These are phyloP conservation scores for Penicillium sp. DNA, from an alignment of 2,329 filamentous ascomycete genomes.

Conservation along the genomic window DNA sequence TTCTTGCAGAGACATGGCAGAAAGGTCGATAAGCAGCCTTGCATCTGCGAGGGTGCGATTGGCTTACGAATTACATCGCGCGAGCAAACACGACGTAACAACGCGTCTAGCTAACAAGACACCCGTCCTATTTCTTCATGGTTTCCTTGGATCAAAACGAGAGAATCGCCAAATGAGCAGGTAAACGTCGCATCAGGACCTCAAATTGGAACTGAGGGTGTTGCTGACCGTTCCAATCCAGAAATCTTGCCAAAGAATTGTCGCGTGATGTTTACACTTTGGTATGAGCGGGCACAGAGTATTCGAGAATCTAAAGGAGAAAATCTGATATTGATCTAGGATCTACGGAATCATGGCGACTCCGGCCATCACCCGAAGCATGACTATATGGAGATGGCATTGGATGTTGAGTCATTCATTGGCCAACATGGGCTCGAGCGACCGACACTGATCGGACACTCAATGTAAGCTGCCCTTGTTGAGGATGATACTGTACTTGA, in stretches of 20 bases:
- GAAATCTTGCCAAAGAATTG: constrained; percentile 8
- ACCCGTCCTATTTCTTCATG: constrained; percentile 82
- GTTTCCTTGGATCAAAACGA: constrained; percentile 85
- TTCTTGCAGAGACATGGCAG: background rate
- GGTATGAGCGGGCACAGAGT: constrained; percentile 20
- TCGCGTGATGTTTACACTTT: constrained; percentile 12
- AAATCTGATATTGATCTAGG: constrained; percentile 50
- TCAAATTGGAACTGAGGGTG: background rate
- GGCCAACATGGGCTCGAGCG: constrained; percentile 13
- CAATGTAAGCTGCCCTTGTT: constrained; percentile 5
- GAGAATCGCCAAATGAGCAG: constrained; percentile 93
- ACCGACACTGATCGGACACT: constrained; percentile 14
- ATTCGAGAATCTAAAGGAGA: background rate
- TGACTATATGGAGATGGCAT: constrained; percentile 26
- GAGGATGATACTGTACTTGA: background rate
- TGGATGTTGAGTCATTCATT: constrained; percentile 26
- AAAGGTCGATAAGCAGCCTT: background rate
- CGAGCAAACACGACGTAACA: background rate
- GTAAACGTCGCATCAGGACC: constrained; percentile 48
- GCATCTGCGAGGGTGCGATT: constrained; percentile 5
- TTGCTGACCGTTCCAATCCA: background rate
- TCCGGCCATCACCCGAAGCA: constrained; percentile 63
- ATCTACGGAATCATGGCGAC: constrained; percentile 89
- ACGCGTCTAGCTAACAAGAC: background rate
- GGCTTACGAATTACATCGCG: constrained; percentile 9